Conservation (phyloP, 352 stramenopile species). For the Phytophthora macrochlamydospora region DNA sequence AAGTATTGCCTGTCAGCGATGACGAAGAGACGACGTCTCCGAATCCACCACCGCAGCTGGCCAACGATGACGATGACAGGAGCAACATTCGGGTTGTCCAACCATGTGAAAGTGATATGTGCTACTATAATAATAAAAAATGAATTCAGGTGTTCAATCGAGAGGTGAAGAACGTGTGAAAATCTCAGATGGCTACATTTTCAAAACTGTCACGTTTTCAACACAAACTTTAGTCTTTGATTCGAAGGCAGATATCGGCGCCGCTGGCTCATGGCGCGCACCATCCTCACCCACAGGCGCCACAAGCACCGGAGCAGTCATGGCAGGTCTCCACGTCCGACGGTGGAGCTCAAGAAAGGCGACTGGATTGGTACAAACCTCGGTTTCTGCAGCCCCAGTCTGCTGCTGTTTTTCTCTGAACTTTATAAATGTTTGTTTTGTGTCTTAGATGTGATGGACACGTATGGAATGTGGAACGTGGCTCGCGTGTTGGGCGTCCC, state of each 20-base stretch:
- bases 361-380: neutral
- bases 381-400: neutral
- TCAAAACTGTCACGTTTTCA: neutral
- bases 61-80: too few relatives aligned
- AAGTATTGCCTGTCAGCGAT: neutral
- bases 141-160: neutral
- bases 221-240: neutral
- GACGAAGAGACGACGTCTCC: neutral
- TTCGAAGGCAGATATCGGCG: too few relatives aligned
- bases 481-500: constrained; percentile 40
- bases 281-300: neutral
- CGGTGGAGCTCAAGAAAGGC: neutral
- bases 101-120: neutral
- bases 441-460: constrained; percentile 56
- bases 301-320: neutral
- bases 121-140: neutral
- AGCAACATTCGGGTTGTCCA: too few relatives aligned
- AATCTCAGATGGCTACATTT: neutral
- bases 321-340: neutral
- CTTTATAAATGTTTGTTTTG: neutral
- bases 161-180: neutral
- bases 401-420: neutral
- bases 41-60: too few relatives aligned
- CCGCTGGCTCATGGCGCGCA: neutral
- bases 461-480: constrained; percentile 63